These are phyloP conservation scores for Ceratocystis destructans DNA, from an alignment of 2,329 filamentous ascomycete species.

Conservation along the genomic window DNA sequence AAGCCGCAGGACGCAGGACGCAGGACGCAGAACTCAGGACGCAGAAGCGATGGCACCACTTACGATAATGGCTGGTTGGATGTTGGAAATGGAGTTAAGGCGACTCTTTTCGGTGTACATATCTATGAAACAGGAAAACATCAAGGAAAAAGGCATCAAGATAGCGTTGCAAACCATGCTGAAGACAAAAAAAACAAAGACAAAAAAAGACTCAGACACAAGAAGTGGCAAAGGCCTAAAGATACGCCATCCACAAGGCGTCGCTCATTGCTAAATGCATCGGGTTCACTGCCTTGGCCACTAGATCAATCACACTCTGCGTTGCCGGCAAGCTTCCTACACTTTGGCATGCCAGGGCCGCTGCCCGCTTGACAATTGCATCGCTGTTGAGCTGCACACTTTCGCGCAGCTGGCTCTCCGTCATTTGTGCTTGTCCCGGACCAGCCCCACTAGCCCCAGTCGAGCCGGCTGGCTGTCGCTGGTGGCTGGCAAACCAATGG, in stretches of 20 bases:
- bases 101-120: background rate
- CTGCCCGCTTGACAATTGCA: constrained; percentile 78
- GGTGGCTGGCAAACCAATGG: constrained; percentile 79
- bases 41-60: background rate
- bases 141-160: background rate
- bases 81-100: background rate
- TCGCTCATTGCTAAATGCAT: constrained; percentile 79
- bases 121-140: constrained; percentile 1
- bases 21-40: too few relatives aligned
- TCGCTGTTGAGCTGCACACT: constrained; percentile 78
- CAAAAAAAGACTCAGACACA: constrained; percentile 11
- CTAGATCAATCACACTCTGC: constrained; percentile 90
- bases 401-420: constrained; percentile 57
- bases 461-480: constrained; percentile 35
- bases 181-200: background rate
- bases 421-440: constrained; percentile 29
- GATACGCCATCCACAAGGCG: constrained; percentile 92
- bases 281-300: constrained; percentile 86
- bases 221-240: constrained; percentile 37
- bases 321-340: constrained; percentile 79
- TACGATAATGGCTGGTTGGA: background rate
- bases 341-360: constrained; percentile 66
- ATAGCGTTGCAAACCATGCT: background rate
- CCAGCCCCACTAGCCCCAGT: constrained; percentile 16
- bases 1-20: background rate